Evolutionary conservation across 495 filamentous ascomycete genomes (phyloP), one percentile per base, ranked within the genome.

Genomic region (Diplogelasinospora grovesii): DNA sequence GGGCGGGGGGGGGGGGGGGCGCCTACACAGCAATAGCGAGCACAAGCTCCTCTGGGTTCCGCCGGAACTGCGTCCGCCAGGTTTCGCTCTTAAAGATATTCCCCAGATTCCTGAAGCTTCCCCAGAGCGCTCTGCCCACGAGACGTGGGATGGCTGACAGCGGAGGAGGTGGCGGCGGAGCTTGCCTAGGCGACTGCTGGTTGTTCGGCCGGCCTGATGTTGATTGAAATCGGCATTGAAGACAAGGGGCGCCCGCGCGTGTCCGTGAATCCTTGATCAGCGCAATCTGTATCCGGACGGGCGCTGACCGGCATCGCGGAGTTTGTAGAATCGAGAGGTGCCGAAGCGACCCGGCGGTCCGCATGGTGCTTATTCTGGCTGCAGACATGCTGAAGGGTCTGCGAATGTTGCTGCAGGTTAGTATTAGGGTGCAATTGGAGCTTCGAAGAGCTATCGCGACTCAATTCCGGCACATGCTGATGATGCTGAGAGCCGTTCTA

Each of bases 1-100:
- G 40, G 32, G 36, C 2, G 25, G 13, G 1, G 9, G 18, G 13
- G 23, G 41, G 13, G 28, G 18, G 28, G 16, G 19, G 8, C 20
- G 19, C 48, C 21, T 46, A 41, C 44, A 46, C 24, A 9, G 44
- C 31, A 15, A 63, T 34, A 8, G 59, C 67, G 28, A 66, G 25
- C 1, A 69, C 47, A 11, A 67, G 58, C 41, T 69, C 67, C 15
- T 56, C 60, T 3, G 67, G 67, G 39, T 56, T 67, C 31, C 56
- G 49, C 14, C 57, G 58, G 34, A 57, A 65, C 9, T 65, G 45
- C 0, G 42, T 36, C 8, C 48, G 57, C 27, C 68, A 43, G 37
- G 39, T 59, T 26, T 57, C 53, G 31, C 57, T 51, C 21, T 59
- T 49, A n/a, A 67, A 56, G 36, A 50, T 50, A 22, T 46, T 41